phyloP scores from a whole-genome alignment of 441 rosid species.

The Daphne laureola region DNA sequence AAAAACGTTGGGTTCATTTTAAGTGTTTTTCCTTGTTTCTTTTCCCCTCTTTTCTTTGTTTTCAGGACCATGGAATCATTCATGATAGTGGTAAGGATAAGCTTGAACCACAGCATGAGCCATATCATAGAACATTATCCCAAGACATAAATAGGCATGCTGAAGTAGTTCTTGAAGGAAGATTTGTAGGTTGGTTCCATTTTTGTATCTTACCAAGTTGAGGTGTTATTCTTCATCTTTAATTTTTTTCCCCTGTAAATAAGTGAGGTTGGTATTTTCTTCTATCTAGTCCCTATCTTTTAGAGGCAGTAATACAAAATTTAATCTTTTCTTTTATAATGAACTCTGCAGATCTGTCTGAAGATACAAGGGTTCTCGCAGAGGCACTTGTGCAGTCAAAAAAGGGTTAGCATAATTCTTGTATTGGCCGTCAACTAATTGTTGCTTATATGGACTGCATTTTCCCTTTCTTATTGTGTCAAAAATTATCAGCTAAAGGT shows the following conservation, averaged over 20 bases:
- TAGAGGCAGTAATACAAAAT: constrained; percentile 7
- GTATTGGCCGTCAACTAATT: constrained; percentile 6
- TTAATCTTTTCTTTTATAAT: constrained; percentile 13
- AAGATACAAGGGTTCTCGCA: constrained; percentile 72
- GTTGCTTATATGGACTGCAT: constrained; percentile 6
- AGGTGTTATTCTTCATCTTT: neutral
- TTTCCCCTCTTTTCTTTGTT: constrained; percentile 10
- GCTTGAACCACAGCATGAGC: constrained; percentile 46
- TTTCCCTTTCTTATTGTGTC: constrained; percentile 18
- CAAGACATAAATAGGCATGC: constrained; percentile 90
- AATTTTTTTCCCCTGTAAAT: neutral
- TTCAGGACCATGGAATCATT: constrained; percentile 76
- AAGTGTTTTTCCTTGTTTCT: constrained; percentile 1
- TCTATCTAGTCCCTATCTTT: neutral
- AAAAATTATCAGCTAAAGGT: constrained; percentile 28
- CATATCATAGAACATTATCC: constrained; percentile 59
- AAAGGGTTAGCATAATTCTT: constrained; percentile 41
- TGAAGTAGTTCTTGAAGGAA: constrained; percentile 92
- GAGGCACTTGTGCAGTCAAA: constrained; percentile 74
- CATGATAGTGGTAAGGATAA: constrained; percentile 61
- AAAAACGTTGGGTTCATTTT: neutral
- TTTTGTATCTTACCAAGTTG: constrained; percentile 4
- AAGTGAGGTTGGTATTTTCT: neutral
- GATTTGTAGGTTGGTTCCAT: constrained; percentile 49
- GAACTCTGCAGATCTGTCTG: constrained; percentile 50